Evolutionary conservation across 2,329 filamentous ascomycete species (phyloP).

Genomic region (Orbilia javanica): DNA sequence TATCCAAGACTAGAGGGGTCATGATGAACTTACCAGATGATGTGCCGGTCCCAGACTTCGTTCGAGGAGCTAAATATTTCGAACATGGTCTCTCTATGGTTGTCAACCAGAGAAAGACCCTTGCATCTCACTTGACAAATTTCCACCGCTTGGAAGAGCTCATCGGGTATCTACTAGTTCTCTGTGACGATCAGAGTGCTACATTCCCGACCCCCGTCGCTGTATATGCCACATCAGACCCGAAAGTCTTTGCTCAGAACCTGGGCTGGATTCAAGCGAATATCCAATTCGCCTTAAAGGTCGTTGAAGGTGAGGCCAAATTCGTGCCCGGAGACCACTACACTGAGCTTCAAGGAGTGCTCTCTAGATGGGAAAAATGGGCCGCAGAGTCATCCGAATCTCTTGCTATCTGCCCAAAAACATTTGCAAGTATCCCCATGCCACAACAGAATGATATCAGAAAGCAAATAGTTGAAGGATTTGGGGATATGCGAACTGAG

Average conservation of each 20-base stretch:
- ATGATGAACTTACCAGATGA: slow-evolving; percentile 80
- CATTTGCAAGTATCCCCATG: slow-evolving; percentile 33
- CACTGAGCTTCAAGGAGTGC: slow-evolving; percentile 13
- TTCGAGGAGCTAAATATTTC: slow-evolving; percentile 83
- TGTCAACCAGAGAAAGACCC: slow-evolving; percentile 72
- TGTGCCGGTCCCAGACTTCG: slow-evolving; percentile 82
- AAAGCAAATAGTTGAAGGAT: slow-evolving; percentile 1
- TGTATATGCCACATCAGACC: neutral
- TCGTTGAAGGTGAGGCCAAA: slow-evolving; percentile 41
- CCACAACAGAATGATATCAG: neutral
- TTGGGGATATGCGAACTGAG: slow-evolving; percentile 17
- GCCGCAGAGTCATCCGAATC: neutral
- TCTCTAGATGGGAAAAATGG: slow-evolving; percentile 39
- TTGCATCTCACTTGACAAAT: slow-evolving; percentile 66
- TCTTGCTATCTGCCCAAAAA: slow-evolving; percentile 13
- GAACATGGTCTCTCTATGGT: slow-evolving; percentile 83
- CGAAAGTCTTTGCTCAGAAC: neutral
- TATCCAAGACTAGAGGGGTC: slow-evolving; percentile 66
- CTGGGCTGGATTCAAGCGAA: slow-evolving; percentile 46
- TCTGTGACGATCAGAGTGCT: neutral
- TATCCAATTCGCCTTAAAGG: slow-evolving; percentile 35
- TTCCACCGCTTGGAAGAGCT: slow-evolving; percentile 66
- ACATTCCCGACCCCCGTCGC: neutral
- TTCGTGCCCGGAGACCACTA: slow-evolving; percentile 35
- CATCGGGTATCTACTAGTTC: slow-evolving; percentile 60